Percentiles rank a stretch among this genome's conserved stretches.
Evolutionary conservation across 2,329 filamentous ascomycete genomes (phyloP).

Genomic region (Clarireedia hainanense): DNA sequence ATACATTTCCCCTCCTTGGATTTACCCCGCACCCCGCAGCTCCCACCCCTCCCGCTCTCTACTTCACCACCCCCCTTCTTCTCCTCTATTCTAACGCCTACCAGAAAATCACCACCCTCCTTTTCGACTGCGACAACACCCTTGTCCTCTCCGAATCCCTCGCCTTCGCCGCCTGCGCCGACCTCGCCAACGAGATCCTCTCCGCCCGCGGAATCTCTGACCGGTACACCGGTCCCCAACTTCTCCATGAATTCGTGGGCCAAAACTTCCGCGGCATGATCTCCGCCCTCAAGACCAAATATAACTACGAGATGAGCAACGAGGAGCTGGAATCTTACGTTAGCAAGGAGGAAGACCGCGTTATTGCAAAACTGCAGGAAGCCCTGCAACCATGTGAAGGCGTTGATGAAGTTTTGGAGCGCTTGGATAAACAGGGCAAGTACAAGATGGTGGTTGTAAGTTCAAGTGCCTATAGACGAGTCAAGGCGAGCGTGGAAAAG

Average conservation of each 20-base stretch:
- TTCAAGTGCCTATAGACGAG: constrained; percentile 69
- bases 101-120: constrained; percentile 56
- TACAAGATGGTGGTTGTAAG: constrained; percentile 76
- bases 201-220: constrained; percentile 52
- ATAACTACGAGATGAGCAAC: constrained; percentile 60
- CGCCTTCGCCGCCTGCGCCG: constrained; percentile 85
- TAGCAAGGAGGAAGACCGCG: constrained; percentile 68
- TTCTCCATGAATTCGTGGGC: constrained; percentile 83
- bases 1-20: not conserved
- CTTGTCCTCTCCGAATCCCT: constrained; percentile 86
- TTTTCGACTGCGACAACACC: constrained; percentile 84
- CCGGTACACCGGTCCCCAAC: constrained; percentile 68
- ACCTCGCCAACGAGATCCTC: constrained; percentile 81
- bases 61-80: not conserved
- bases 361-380: constrained; percentile 70
- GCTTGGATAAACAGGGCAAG: constrained; percentile 51
- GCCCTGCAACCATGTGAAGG: constrained; percentile 61
- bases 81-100: not conserved
- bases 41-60: not conserved
- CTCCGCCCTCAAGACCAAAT: constrained; percentile 63
- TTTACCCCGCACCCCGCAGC: not conserved
- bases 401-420: constrained; percentile 59
- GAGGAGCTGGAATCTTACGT: constrained; percentile 71
- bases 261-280: constrained; percentile 96
- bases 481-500: constrained; percentile 71